phyloP scores from a whole-genome alignment of 768 basidiomycete species.

The Floccularia luteovirens region DNA sequence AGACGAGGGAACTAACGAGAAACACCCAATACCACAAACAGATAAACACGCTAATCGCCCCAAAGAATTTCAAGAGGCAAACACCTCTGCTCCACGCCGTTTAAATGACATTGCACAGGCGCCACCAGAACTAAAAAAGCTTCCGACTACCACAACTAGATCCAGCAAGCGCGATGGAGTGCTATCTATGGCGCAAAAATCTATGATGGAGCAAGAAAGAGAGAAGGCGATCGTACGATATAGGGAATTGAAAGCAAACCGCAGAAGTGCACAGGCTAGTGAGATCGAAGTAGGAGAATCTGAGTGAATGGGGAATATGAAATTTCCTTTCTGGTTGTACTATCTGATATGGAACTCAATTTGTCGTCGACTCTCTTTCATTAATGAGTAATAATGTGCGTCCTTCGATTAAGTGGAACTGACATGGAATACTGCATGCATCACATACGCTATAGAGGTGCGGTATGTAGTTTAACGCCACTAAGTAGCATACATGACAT shows the following conservation, averaged over 20 bases:
- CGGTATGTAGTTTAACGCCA: too few relatives aligned
- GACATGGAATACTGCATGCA: too few relatives aligned
- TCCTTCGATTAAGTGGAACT: too few relatives aligned
- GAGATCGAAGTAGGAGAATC: slow-evolving; percentile 7
- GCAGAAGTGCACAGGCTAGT: slow-evolving; percentile 12
- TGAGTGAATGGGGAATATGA: not conserved
- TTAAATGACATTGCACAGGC: slow-evolving; percentile 68
- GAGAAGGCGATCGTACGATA: slow-evolving; percentile 63
- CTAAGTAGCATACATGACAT: too few relatives aligned
- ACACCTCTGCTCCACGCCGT: slow-evolving; percentile 51
- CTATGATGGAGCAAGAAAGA: slow-evolving; percentile 71
- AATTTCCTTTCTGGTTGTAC: too few relatives aligned
- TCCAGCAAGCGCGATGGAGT: slow-evolving; percentile 34
- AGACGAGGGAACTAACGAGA: slow-evolving; percentile 5
- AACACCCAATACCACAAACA: slow-evolving; percentile 10
- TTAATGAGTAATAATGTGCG: too few relatives aligned
- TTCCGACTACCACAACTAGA: slow-evolving; percentile 38
- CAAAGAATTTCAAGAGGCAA: slow-evolving; percentile 43
- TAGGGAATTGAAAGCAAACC: slow-evolving; percentile 57
- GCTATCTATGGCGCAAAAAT: slow-evolving; percentile 67
- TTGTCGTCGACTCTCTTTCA: too few relatives aligned
- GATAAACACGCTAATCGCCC: slow-evolving; percentile 18
- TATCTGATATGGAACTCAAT: too few relatives aligned
- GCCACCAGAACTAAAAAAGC: slow-evolving; percentile 53
- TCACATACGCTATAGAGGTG: too few relatives aligned